Evolutionary conservation across 2,329 filamentous ascomycete genomes (phyloP), one percentile per base, ranked within the genome.

Genomic region (Dactylellina haptotyla): DNA sequence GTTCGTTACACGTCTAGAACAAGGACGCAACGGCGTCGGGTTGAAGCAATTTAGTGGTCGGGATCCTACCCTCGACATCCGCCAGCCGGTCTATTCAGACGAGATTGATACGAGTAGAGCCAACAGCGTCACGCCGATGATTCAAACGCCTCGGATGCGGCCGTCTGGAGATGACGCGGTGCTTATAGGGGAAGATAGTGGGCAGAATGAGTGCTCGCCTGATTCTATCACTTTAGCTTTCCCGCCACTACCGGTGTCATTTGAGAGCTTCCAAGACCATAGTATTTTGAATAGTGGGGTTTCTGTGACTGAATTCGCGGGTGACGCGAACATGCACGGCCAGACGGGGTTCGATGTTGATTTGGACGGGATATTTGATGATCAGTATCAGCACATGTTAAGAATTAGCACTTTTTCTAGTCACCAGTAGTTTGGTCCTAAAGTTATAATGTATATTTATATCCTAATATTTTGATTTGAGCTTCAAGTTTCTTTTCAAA

Each of bases 1-100:
- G 64, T 77, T 77, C 37, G 75, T 65, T 23, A 48, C 53, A 12
- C 63, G 64, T 37, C 63, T 77, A 3, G 56, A 70, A 12, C 65
- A 63, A 54, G 65, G 56, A 14, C 41, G 43, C 6, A 61, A 67
- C 26, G 58, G 43, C 14, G 58, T 34, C 14, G 18, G 28, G 4
- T 59, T 53, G 14, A 67, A 32, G 12, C 25, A 46, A 34, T 28
- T 28, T 28, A 34, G 12, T 9, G 10, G 14, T 12, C 32, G 10
- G 1, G 39, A 58, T 5, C 46, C 51, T 16, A 59, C 54, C n/a
- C 56, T 70, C 16, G 57, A 70, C 18, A 70, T 70, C 26, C 61
- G 45, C 12, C 53, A 62, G 56, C 65, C 65, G 2, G 65, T 58
- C 10, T 70, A 70, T 56, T 61, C 54, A n/a, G 57, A 70, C 23